These are phyloP conservation scores for Papiliotrema flavescens DNA, from an alignment of 1,284 basidiomycete species.

Conservation along the genomic window DNA sequence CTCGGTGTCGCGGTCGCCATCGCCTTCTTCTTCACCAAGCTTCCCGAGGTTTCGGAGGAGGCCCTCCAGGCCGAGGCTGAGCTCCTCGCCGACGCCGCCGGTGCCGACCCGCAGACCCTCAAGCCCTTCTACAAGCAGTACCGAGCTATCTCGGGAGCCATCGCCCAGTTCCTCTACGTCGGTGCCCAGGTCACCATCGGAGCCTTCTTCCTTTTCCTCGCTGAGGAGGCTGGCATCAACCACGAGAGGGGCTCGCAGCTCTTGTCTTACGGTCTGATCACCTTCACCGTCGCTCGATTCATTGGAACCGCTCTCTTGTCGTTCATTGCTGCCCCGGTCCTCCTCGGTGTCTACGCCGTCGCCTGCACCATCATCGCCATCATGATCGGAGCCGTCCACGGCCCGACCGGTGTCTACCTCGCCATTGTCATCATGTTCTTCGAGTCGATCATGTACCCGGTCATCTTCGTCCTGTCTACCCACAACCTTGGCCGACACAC, in stretches of 20 bases:
- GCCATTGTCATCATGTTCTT: constrained; percentile 72
- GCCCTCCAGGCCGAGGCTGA: constrained; percentile 50
- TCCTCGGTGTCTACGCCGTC: constrained; percentile 59
- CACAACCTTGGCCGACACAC: constrained; percentile 66
- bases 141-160: constrained; percentile 66
- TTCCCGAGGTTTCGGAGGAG: constrained; percentile 69
- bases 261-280: constrained; percentile 69
- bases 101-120: constrained; percentile 52
- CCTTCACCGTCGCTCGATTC: constrained; percentile 65
- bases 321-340: constrained; percentile 60
- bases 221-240: constrained; percentile 61
- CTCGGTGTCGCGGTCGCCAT: constrained; percentile 58
- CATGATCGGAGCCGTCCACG: constrained; percentile 56
- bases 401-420: constrained; percentile 59
- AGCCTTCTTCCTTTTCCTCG: constrained; percentile 67
- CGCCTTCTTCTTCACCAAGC: constrained; percentile 66
- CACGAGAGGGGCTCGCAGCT: constrained; percentile 59
- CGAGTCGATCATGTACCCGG: constrained; percentile 59
- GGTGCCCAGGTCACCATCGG: constrained; percentile 72
- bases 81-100: constrained; percentile 56
- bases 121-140: constrained; percentile 66
- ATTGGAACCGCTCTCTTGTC: constrained; percentile 63
- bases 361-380: constrained; percentile 58
- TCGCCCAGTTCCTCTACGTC: constrained; percentile 64
- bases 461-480: constrained; percentile 62